These are phyloP conservation scores for Lichtheimia ramosa DNA, from an alignment of 371 early-diverging fungal species.

Conservation along the genomic window DNA sequence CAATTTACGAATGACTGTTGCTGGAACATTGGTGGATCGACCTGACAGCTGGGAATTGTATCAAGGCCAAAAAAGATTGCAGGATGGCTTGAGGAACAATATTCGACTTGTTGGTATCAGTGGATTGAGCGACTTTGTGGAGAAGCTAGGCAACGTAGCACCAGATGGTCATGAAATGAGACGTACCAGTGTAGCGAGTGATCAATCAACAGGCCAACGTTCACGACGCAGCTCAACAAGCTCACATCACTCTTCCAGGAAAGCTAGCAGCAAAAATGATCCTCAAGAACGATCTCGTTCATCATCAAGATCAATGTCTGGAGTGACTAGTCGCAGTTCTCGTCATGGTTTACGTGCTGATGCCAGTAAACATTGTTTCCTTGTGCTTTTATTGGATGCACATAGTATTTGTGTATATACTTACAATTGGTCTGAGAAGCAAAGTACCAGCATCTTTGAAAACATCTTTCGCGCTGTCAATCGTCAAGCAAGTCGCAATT, in stretches of 20 bases:
- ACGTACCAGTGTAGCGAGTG: slow-evolving; percentile 49
- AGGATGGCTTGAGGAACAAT: slow-evolving; percentile 31
- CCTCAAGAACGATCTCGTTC: slow-evolving; percentile 28
- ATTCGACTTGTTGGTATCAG: slow-evolving; percentile 57
- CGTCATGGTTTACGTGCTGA: slow-evolving; percentile 13
- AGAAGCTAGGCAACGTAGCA: slow-evolving; percentile 40
- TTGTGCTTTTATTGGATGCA: slow-evolving; percentile 62
- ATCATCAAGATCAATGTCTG: slow-evolving; percentile 24
- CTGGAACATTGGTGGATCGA: slow-evolving; percentile 25
- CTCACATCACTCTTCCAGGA: slow-evolving; percentile 11
- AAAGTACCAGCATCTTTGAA: slow-evolving; percentile 60
- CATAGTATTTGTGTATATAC: slow-evolving; percentile 61
- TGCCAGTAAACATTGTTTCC: slow-evolving; percentile 57
- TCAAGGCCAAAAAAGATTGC: slow-evolving; percentile 15
- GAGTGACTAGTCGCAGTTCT: neutral
- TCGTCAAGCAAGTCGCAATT: slow-evolving; percentile 59
- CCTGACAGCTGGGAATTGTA: slow-evolving; percentile 31
- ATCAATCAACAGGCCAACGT: slow-evolving; percentile 23
- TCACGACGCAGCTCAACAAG: slow-evolving; percentile 38
- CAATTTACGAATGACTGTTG: slow-evolving; percentile 36
- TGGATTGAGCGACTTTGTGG: slow-evolving; percentile 57
- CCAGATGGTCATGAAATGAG: slow-evolving; percentile 13
- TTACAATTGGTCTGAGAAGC: slow-evolving; percentile 69
- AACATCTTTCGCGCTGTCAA: slow-evolving; percentile 26
- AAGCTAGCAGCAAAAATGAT: neutral